These are phyloP conservation scores for Malassezia furfur DNA, from an alignment of 1,284 basidiomycete species.

Conservation along the genomic window DNA sequence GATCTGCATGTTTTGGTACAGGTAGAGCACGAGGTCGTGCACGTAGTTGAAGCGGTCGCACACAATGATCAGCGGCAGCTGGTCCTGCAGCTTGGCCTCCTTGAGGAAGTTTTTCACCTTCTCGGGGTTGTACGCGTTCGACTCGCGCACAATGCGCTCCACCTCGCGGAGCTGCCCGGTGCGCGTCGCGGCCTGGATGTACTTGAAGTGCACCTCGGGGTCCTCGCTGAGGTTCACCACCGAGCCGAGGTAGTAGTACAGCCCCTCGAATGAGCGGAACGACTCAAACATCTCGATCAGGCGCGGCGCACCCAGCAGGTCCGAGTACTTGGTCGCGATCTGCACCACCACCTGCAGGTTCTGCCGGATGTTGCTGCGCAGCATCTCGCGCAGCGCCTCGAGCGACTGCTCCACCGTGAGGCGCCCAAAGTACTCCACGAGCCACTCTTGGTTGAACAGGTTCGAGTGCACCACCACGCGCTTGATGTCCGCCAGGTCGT, in stretches of 20 bases:
- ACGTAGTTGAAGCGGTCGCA: slow-evolving; percentile 99
- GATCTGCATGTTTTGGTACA: slow-evolving; percentile 93
- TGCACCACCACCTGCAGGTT: slow-evolving; percentile 94
- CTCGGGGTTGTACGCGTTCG: slow-evolving; percentile 95
- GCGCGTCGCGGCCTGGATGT: slow-evolving; percentile 96
- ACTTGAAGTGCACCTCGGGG: slow-evolving; percentile 98
- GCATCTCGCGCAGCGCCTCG: slow-evolving; percentile 93
- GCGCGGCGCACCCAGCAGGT: slow-evolving; percentile 90
- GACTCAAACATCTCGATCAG: slow-evolving; percentile 98
- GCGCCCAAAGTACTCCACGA: slow-evolving; percentile 92
- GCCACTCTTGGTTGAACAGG: slow-evolving; percentile 82
- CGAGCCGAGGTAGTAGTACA: slow-evolving; percentile 96
- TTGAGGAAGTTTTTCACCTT: slow-evolving; percentile 99
- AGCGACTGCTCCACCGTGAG: slow-evolving; percentile 98
- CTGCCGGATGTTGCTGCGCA: slow-evolving; percentile 91
- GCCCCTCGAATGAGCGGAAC: slow-evolving; percentile 94
- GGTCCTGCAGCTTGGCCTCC: slow-evolving; percentile 91
- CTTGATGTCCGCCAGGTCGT: slow-evolving; percentile 92
- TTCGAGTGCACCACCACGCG: slow-evolving; percentile 90
- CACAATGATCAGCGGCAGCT: slow-evolving; percentile 97
- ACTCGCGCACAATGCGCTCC: slow-evolving; percentile 95
- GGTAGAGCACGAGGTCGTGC: slow-evolving; percentile 94
- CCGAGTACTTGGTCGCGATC: slow-evolving; percentile 98
- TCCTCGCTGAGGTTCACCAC: slow-evolving; percentile 95
- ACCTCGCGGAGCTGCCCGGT: slow-evolving; percentile 98